Evolutionary conservation across 148 eudicot species (phyloP), one percentile per base, ranked within the genome.

Genomic region (Spergularia bocconei): DNA sequence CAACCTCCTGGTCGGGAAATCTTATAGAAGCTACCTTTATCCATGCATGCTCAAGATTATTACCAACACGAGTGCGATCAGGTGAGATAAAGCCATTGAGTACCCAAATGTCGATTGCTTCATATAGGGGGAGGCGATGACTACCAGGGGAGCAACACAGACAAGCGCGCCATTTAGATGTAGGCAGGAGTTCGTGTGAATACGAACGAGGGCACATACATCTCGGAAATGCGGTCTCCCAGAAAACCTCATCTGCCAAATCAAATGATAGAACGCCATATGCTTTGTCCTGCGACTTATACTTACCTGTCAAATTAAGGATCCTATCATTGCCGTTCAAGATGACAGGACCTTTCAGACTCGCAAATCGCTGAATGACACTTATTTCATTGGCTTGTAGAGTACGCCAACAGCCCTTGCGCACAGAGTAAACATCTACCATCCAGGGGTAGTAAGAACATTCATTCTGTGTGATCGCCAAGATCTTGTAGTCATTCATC

Each of bases 361-460:
- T 19, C 16, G 7, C 20, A 67, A 67, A 67, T 1, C 17, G 14
- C 29, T 67, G n/a, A 6, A 67, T 7, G 53, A 53, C 4, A 13
- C 15, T 14, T 48, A 20, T 41, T 51, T 51, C 47, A 36, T 63
- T 11, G 38, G 39, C 53, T 9, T 41, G 53, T n/a, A 67, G 5
- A 9, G 13, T n/a, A 19, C 48, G 70, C 70, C 70, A 67, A 67
- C 29, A 41, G 11, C 70, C 70, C 41, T n/a, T 47, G 7, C 70
- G 70, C 14, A 67, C 53, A 10, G 70, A 67, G 51, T 67, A 67
- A 21, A 67, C 70, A 67, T 67, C 70, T 14, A 20, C 70, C 53
- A 16, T 51, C 70, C 70, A 29, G 36, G 36, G 36, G 36, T 29
- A 29, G 36, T 29, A 67, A n/a, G 25, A n/a, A 20, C 23, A 3